These are phyloP conservation scores for Cucurbita moschata DNA, from an alignment of 306 rosid genomes.

Conservation along the genomic window DNA sequence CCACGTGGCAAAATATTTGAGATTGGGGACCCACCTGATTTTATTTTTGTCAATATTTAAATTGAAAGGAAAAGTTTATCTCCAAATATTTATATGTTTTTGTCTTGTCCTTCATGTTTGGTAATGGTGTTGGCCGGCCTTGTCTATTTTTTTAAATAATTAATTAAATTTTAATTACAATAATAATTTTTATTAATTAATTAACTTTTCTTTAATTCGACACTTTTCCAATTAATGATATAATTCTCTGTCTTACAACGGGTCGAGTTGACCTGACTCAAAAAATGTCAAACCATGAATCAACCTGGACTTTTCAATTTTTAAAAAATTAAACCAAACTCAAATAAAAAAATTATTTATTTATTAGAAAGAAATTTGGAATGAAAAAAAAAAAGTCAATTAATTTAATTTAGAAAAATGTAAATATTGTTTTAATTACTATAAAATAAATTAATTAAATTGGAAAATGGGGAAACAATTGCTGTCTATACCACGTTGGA, in stretches of 20 bases:
- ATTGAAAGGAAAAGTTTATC: neutral
- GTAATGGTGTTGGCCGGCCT: conserved; percentile 6
- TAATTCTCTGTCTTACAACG: neutral
- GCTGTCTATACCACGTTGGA: conserved; percentile 5
- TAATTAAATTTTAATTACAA: neutral
- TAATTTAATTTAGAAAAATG: neutral
- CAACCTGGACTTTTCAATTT: too few species aligned
- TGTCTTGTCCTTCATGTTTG: neutral
- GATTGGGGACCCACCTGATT: neutral
- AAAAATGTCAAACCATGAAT: too few species aligned
- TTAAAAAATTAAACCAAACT: too few species aligned
- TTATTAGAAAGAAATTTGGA: neutral
- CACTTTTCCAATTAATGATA: neutral
- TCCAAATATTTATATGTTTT: conserved; percentile 1
- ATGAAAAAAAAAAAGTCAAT: neutral
- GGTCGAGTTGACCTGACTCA: too few species aligned
- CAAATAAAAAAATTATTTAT: neutral
- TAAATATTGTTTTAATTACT: neutral
- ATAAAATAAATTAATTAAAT: neutral
- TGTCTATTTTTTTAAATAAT: neutral
- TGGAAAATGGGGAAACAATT: neutral
- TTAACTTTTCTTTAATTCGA: too few species aligned
- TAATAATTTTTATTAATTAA: neutral
- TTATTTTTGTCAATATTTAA: neutral
- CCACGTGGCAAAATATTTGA: neutral